A percentile compares a stretch with the other conserved stretches of the same genome.
These are phyloP conservation scores for Globisporangium mamillatum DNA, from an alignment of 352 stramenopile species.

Conservation along the genomic window DNA sequence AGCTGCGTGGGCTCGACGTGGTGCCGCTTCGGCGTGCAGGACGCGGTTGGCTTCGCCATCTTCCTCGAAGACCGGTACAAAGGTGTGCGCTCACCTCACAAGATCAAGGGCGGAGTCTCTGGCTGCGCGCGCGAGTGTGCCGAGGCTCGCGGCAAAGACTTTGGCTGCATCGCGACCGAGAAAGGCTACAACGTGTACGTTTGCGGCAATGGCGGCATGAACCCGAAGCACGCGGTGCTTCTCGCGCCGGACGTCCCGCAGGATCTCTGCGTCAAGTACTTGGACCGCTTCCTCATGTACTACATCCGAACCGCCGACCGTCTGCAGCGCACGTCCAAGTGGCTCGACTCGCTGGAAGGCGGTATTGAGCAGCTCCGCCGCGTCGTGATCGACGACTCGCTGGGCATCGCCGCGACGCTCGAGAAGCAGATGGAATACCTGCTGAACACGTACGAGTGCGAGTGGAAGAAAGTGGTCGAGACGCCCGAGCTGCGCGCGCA, in stretches of 20 bases:
- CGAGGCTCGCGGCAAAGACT: slow-evolving; percentile 91
- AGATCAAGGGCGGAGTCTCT: slow-evolving; percentile 90
- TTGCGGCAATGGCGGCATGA: slow-evolving; percentile 86
- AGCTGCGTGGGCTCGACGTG: slow-evolving; percentile 92
- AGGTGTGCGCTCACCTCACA: slow-evolving; percentile 90
- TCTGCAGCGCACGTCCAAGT: slow-evolving; percentile 81
- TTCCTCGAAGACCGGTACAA: slow-evolving; percentile 92
- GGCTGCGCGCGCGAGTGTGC: slow-evolving; percentile 91
- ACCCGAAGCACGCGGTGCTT: slow-evolving; percentile 76
- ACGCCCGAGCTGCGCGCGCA: slow-evolving; percentile 70
- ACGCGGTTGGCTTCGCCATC: slow-evolving; percentile 90
- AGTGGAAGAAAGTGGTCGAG: slow-evolving; percentile 92
- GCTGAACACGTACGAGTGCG: slow-evolving; percentile 92
- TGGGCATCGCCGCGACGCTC: slow-evolving; percentile 78
- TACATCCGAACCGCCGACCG: slow-evolving; percentile 83
- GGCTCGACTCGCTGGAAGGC: slow-evolving; percentile 82
- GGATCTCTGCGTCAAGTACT: slow-evolving; percentile 78
- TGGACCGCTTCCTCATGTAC: slow-evolving; percentile 91
- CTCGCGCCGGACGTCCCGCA: slow-evolving; percentile 49
- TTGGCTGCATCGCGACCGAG: slow-evolving; percentile 92
- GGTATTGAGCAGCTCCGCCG: slow-evolving; percentile 50
- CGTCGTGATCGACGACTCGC: slow-evolving; percentile 87
- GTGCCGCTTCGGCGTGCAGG: slow-evolving; percentile 90
- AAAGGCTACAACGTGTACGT: slow-evolving; percentile 92
- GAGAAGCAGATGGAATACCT: slow-evolving; percentile 86